These are phyloP conservation scores for Boechera divaricarpa DNA, from an alignment of 345 rosid genomes.

Conservation along the genomic window DNA sequence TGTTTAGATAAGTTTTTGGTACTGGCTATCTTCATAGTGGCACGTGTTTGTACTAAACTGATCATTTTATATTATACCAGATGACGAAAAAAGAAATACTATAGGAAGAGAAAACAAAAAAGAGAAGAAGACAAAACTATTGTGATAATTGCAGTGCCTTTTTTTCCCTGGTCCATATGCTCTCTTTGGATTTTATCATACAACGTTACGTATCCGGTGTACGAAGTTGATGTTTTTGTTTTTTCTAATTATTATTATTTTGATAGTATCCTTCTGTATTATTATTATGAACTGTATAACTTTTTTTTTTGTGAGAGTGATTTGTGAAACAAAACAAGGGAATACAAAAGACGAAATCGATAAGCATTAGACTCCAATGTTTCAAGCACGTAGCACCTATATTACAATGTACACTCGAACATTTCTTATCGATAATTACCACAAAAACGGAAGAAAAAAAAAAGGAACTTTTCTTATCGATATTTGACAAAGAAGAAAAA, in stretches of 20 bases:
- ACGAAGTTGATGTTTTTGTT: slow-evolving; percentile 9
- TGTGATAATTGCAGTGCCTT: background rate
- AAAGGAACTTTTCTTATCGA: background rate
- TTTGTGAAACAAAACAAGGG: background rate
- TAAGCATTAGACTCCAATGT: background rate
- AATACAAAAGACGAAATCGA: background rate
- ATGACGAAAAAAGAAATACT: too few species aligned
- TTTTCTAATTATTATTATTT: background rate
- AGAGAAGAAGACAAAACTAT: background rate
- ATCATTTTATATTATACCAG: too few species aligned
- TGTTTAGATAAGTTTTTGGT: too few species aligned
- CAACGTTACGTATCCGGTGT: background rate
- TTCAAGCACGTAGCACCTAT: background rate
- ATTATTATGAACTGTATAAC: background rate
- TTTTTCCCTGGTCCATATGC: slow-evolving; percentile 5
- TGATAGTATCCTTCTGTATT: background rate
- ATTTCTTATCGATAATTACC: too few species aligned
- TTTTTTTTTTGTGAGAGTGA: background rate
- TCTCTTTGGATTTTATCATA: slow-evolving; percentile 3
- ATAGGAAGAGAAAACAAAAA: too few species aligned
- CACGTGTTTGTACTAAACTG: too few species aligned
- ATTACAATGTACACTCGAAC: too few species aligned
- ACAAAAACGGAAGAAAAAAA: too few species aligned
- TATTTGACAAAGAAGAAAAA: background rate
- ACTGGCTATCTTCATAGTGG: too few species aligned